Base-by-base conservation (phyloP, 306 rosid genomes). In the Rubus parviflorus region DNA sequence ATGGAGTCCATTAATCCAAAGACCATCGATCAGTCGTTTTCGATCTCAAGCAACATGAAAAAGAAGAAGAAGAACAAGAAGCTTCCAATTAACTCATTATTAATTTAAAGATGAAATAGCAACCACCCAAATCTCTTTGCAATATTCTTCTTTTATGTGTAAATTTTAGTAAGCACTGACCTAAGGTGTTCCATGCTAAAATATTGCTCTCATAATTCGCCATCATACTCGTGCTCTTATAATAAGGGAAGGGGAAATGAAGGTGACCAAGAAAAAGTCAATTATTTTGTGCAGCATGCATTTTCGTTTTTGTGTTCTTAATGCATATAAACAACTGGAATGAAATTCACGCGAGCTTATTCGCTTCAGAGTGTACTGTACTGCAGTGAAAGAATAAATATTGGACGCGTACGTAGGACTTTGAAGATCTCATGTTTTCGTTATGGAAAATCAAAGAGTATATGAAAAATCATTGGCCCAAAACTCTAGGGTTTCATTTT, bases 1-100 rank as follows among this genome's bases (percentile, higher is more conserved):
- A 30, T 30, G 35, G 35, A 30, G 35, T 30, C 35, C 35, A 30
- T 30, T 30, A 30, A 30, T 30, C 35, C 35, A 30, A 30, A 30
- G 35, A 1, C 35, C 35, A 30, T 30, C 35, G 35, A 30, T 47
- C 52, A 47, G 52, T 15, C 45, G 0, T 63, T 63, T 14, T 35
- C 35, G 35, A 30, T 30, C 68, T 60, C 66, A 15, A 15, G 70
- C 49, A 66, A 42, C 57, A 68, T 69, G 74, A 7, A 64, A 23
- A 30, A 53, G 23, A 19, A 2, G 30, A 25, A 25, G 58, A 53
- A 19, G 11, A 53, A 9, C 23, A 30, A 48, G 58, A 49, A 70
- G 23, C 46, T 70, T 70, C 42, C 15, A 53, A 1, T 19, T 17
- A 35, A 17, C 70, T 35, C n/a, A 5, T 47, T 8, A 46, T 65